Evolutionary conservation across 106 monocot species (phyloP), one percentile per base, ranked within the genome.

Genomic region (Ottelia alismoides): DNA sequence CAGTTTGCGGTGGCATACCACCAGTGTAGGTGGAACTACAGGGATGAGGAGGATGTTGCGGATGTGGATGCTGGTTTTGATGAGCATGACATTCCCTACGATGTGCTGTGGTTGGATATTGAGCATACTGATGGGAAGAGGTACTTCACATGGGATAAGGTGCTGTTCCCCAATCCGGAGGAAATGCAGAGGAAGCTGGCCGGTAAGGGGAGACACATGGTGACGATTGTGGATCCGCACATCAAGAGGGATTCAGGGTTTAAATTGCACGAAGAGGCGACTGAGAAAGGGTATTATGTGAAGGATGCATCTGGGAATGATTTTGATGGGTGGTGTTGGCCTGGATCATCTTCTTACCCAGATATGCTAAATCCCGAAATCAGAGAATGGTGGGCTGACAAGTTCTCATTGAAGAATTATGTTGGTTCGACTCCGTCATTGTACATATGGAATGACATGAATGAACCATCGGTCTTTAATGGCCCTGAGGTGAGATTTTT

Each of bases 401-500:
- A 89, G 60, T 96, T 96, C 54, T 85, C 71, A 6, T 60, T 76
- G 2, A 50, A 85, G 50, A 78, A 85, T 49, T 96, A 96, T 61
- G 65, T 53, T 2, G 96, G 96, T 29, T 96, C 96, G 20, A 96
- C 96, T 20, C 82, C 85, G 1, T 76, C 78, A 11, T 63, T 96
- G 63, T 85, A 85, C 56, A 89, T 79, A 56, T 96, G 96, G 96
- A 96, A 96, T 70, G 96, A 96, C 52, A 96, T 96, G 96, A 96
- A 96, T 44, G 96, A 96, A 53, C 96, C 96, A 52, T 96, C 96
- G 0, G 96, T 96, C 48, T 96, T 96, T 67, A 96, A 96, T 74
- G 96, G 96, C 27, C 96, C 96, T 20, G 96, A 96, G 89, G 94
- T 88, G n/a, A n/a, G n/a, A n/a, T n/a, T n/a, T n/a, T n/a, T n/a